Conservation (phyloP, 768 basidiomycete species). For the Podaxis sp. region DNA sequence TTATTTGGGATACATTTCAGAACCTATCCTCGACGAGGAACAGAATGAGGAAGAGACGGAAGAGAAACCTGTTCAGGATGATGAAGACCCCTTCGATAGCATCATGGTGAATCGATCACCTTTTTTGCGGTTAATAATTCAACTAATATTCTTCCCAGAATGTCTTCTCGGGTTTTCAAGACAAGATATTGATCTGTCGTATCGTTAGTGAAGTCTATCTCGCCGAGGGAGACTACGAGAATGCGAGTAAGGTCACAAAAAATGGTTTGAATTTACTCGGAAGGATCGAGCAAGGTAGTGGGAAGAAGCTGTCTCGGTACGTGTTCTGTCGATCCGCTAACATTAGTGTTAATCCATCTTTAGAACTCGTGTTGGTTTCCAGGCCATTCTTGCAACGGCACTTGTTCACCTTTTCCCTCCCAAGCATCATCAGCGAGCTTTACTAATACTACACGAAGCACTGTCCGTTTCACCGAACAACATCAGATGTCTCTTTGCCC, state of each 20-base stretch:
- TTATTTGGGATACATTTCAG: constrained; percentile 62
- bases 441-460: constrained; percentile 68
- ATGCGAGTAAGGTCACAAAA: constrained; percentile 67
- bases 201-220: constrained; percentile 64
- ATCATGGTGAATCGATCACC: constrained; percentile 48
- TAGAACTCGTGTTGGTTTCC: constrained; percentile 66
- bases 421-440: constrained; percentile 81
- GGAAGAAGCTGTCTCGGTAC: constrained; percentile 47
- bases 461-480: constrained; percentile 61
- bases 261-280: constrained; percentile 57
- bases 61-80: constrained; percentile 11
- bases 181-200: constrained; percentile 64
- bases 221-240: constrained; percentile 67
- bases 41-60: constrained; percentile 27
- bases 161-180: constrained; percentile 41
- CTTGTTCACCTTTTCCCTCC: constrained; percentile 86
- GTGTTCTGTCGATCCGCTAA: constrained; percentile 14
- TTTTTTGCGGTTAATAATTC: neutral
- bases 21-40: constrained; percentile 34
- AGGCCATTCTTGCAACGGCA: constrained; percentile 66
- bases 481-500: constrained; percentile 62
- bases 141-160: constrained; percentile 35
- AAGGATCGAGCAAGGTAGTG: constrained; percentile 51
- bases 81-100: constrained; percentile 49
- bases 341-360: neutral